Percentiles rank a stretch among this genome's conserved stretches.
These are phyloP conservation scores for Aechmea fasciata DNA, from an alignment of 176 grass and related monocot genomes.

Conservation along the genomic window DNA sequence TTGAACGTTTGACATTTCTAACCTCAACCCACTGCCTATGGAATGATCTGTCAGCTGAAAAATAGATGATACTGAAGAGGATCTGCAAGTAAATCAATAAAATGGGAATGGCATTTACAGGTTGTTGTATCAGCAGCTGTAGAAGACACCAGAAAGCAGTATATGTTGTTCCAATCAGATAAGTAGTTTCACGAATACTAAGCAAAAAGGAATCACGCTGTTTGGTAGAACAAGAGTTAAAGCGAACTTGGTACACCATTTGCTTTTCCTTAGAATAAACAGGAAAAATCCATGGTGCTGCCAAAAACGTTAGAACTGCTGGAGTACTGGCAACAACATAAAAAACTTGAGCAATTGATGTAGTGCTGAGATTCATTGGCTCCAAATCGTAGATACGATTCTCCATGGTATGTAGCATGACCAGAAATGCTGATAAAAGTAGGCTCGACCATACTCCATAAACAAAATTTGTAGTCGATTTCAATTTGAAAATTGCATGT, in stretches of 20 bases:
- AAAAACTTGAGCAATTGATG: constrained; percentile 55
- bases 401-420: constrained; percentile 55
- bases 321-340: constrained; percentile 38
- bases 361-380: constrained; percentile 31
- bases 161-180: constrained; percentile 64
- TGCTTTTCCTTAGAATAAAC: constrained; percentile 20
- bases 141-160: constrained; percentile 76
- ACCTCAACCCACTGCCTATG: constrained; percentile 73
- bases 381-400: constrained; percentile 27
- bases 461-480: constrained; percentile 24
- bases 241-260: constrained; percentile 6
- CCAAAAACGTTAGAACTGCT: constrained; percentile 33
- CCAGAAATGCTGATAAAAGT: constrained; percentile 44
- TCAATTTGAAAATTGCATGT: constrained; percentile 33
- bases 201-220: constrained; percentile 12
- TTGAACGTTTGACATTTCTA: constrained; percentile 19
- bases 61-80: constrained; percentile 45
- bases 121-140: constrained; percentile 76
- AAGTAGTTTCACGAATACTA: constrained; percentile 42
- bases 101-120: constrained; percentile 75
- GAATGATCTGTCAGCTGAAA: constrained; percentile 39
- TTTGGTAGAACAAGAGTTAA: constrained; percentile 4
- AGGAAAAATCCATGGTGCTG: constrained; percentile 56
- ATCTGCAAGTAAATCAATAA: constrained; percentile 71
- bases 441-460: constrained; percentile 38